Conservation (phyloP, 495 filamentous ascomycete species). For the Astrocystis sublimbata region DNA sequence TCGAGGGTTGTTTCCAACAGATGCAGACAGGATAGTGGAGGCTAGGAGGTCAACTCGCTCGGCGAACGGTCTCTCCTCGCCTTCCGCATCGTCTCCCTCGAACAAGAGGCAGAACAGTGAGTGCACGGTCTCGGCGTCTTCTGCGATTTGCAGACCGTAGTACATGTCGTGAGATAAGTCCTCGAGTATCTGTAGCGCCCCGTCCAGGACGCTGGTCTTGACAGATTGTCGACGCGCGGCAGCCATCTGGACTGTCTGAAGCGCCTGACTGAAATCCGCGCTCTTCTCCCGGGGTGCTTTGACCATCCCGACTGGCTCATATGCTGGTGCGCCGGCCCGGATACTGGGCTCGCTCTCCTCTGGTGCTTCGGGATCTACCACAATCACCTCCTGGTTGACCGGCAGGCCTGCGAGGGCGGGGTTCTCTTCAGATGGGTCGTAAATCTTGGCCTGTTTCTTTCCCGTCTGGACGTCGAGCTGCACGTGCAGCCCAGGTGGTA, state of each 20-base stretch:
- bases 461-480: slow-evolving; percentile 64
- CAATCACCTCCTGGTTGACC: slow-evolving; percentile 47
- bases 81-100: slow-evolving; percentile 17
- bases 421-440: slow-evolving; percentile 51
- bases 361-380: slow-evolving; percentile 44
- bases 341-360: slow-evolving; percentile 28
- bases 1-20: slow-evolving; percentile 64
- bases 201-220: slow-evolving; percentile 28
- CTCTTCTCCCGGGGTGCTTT: slow-evolving; percentile 43
- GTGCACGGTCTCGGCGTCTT: slow-evolving; percentile 47
- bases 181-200: slow-evolving; percentile 52
- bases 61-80: slow-evolving; percentile 14
- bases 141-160: slow-evolving; percentile 64
- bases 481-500: slow-evolving; percentile 64
- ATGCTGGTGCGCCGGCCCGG: slow-evolving; percentile 44
- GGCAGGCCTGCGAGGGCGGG: slow-evolving; percentile 46
- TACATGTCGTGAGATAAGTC: slow-evolving; percentile 67
- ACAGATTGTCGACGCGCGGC: not conserved
- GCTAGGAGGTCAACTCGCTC: slow-evolving; percentile 46
- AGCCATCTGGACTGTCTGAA: slow-evolving; percentile 46
- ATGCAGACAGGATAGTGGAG: slow-evolving; percentile 53
- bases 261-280: slow-evolving; percentile 43
- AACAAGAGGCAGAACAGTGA: slow-evolving; percentile 47
- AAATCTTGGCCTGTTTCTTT: slow-evolving; percentile 61
- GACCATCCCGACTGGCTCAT: slow-evolving; percentile 53